phyloP scores from a whole-genome alignment of 768 basidiomycete species.

The Collybia mongolica region DNA sequence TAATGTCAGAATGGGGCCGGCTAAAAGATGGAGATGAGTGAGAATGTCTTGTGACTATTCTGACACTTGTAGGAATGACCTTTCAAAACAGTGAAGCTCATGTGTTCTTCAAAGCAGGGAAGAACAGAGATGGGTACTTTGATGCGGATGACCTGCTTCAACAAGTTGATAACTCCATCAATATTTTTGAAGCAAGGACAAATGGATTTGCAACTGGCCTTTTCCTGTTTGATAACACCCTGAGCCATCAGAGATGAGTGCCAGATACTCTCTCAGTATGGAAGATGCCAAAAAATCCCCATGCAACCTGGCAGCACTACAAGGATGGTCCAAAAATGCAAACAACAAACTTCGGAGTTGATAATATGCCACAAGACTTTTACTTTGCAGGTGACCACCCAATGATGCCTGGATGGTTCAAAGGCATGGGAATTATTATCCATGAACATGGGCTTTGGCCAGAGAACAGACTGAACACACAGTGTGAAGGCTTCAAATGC shows the following conservation, averaged over 20 bases:
- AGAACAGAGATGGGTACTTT: not conserved
- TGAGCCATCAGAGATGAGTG: not conserved
- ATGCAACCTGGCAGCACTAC: not conserved
- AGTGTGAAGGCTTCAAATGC: not conserved
- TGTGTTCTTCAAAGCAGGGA: conserved; percentile 13
- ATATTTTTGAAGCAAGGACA: not conserved
- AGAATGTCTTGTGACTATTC: not conserved
- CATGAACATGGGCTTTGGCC: not conserved
- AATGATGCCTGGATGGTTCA: no score
- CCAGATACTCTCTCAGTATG: no score
- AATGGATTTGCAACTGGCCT: not conserved
- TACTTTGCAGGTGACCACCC: not conserved
- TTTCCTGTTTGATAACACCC: not conserved
- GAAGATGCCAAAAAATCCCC: no score
- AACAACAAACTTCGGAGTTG: not conserved
- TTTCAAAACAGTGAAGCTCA: not conserved
- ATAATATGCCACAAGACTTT: not conserved
- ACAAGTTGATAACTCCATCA: not conserved
- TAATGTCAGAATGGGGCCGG: conserved; percentile 2
- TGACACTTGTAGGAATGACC: not conserved
- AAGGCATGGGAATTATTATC: no score
- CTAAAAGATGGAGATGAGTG: not conserved
- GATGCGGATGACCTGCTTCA: not conserved
- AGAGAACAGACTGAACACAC: not conserved
- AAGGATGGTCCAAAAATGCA: not conserved